Conservation (phyloP, 176 grass and related monocot genomes). For the Bolboschoenus planiculmis region DNA sequence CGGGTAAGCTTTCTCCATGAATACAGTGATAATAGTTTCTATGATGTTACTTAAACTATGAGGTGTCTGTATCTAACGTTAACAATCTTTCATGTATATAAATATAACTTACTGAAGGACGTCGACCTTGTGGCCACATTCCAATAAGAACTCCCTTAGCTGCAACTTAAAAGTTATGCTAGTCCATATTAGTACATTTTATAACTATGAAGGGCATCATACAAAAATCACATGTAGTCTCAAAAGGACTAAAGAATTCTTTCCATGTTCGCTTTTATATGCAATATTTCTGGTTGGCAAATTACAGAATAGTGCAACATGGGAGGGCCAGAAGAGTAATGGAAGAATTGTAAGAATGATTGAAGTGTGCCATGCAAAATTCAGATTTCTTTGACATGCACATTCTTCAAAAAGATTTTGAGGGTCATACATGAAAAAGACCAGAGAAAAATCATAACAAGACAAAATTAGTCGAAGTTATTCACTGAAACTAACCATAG, state of each 20-base stretch:
- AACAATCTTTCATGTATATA: not conserved
- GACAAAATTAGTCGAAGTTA: not conserved
- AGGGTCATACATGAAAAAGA: slow-evolving; percentile 12
- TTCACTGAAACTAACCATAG: slow-evolving; percentile 38
- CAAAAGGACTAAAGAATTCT: not conserved
- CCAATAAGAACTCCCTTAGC: slow-evolving; percentile 48
- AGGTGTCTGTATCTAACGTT: slow-evolving; percentile 1
- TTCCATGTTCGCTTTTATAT: not conserved
- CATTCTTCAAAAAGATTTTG: not conserved
- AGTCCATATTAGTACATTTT: slow-evolving; percentile 1
- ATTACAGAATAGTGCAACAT: not conserved
- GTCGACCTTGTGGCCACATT: slow-evolving; percentile 42
- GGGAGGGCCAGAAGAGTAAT: not conserved
- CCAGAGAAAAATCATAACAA: not conserved
- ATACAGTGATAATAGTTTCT: slow-evolving; percentile 12
- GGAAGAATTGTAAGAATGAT: not conserved
- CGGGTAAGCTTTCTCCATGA: not conserved
- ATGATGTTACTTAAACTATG: slow-evolving; percentile 1
- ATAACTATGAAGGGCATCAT: not conserved
- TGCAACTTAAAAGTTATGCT: slow-evolving; percentile 21
- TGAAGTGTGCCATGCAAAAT: not conserved
- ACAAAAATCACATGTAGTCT: not conserved
- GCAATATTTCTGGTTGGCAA: not conserved
- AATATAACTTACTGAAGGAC: slow-evolving; percentile 48
- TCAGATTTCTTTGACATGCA: not conserved